phyloP scores from a whole-genome alignment of 2,329 filamentous ascomycete genomes.

The Cladosporium halotolerans region DNA sequence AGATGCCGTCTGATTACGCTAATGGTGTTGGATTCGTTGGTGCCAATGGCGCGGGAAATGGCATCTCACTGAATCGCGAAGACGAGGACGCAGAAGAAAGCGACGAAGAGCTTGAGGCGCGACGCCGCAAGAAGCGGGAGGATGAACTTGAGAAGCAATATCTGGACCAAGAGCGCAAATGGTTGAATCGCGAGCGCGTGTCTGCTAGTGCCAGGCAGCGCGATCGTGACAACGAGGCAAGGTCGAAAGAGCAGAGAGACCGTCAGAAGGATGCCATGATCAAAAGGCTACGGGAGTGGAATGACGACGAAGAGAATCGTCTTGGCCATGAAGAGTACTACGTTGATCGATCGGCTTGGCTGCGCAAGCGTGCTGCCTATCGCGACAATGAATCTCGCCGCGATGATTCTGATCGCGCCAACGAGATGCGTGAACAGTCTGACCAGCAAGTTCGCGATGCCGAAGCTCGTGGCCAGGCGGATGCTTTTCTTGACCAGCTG shows the following conservation, averaged over 20 bases:
- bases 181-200: conserved; percentile 82
- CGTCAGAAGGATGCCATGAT: conserved; percentile 62
- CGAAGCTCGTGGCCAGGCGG: conserved; percentile 74
- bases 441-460: conserved; percentile 61
- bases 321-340: conserved; percentile 85
- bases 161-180: conserved; percentile 78
- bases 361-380: conserved; percentile 69
- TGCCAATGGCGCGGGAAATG: conserved; percentile 53
- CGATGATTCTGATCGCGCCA: conserved; percentile 75
- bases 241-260: conserved; percentile 61
- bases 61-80: conserved; percentile 55
- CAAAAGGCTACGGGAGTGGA: conserved; percentile 71
- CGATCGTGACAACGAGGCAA: conserved; percentile 72
- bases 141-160: conserved; percentile 75
- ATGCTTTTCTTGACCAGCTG: conserved; percentile 82
- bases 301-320: conserved; percentile 78
- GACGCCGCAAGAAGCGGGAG: conserved; percentile 64
- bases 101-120: conserved; percentile 74
- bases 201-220: conserved; percentile 78
- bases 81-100: conserved; percentile 77
- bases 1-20: conserved; percentile 65
- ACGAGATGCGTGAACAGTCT: conserved; percentile 68
- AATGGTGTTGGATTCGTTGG: conserved; percentile 78
- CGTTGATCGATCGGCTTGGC: conserved; percentile 76
- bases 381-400: conserved; percentile 65